Base-by-base conservation (phyloP, 2,329 filamentous ascomycete species). In the Capronia coronata region DNA sequence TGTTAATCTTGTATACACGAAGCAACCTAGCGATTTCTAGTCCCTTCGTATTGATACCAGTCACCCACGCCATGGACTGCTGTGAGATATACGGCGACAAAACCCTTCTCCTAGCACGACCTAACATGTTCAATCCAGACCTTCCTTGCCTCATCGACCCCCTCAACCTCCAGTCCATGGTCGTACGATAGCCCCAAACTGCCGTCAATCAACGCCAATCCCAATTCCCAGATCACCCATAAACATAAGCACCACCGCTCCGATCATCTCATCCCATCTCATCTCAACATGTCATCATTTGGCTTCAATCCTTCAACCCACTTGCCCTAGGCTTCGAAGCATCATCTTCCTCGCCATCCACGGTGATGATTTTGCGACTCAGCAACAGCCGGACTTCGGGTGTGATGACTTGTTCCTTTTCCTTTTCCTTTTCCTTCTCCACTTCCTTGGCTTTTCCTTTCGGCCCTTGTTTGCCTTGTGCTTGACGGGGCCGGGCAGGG, bases 361-460 rank as follows among this genome's bases (percentile, higher is more conserved):
- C 61, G 53, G 69, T 73, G 40, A 75, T 70, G 6, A 84, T 69
- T 52, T 84, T 78, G 52, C 77, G 71, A 56, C 76, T 79, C n/a
- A 86, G 63, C 37, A 87, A 58, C 5, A 70, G 67, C 41, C 83
- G 73, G 49, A 87, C 64, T 58, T 86, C 80, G 0, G 79, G 74
- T 55, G 77, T 82, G 40, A 87, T 80, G 13, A 83, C 73, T 25
- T 41, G 38, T 19, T 37, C 34, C 8, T 6, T 13, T 18, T 11
- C 14, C 57, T 75, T 78, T 7, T 71, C 64, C 14, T 64, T 64
- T 29, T 27, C 25, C 5, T 32, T 32, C 29, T 69, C 66, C 32
- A 60, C 45, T 42, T 62, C 48, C 27, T 60, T 48, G 42, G 55
- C 54, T 13, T 54, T 54, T 16, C 59, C 55, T 19, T 60, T 60